Conservation (phyloP, 2,329 filamentous ascomycete genomes). For the Colletotrichum kahawae region DNA sequence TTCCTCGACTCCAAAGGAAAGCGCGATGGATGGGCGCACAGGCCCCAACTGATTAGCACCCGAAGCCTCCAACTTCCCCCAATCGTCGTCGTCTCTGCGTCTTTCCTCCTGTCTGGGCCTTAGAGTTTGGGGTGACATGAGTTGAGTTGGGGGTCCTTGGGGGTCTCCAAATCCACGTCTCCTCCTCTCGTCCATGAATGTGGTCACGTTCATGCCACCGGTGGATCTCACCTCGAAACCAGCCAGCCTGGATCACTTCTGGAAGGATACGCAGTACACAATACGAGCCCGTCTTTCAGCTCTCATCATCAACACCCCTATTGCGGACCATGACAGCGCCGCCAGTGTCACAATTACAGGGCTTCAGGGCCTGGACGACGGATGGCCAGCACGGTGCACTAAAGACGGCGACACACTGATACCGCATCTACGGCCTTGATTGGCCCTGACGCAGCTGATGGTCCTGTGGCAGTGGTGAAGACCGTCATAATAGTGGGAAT, state of each 20-base stretch:
- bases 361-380: not conserved
- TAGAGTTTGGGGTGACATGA: slow-evolving; percentile 17
- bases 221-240: not conserved
- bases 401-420: not conserved
- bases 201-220: not conserved
- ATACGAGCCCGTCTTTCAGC: not conserved
- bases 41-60: slow-evolving; percentile 17
- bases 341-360: not conserved
- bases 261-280: not conserved
- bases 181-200: not conserved
- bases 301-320: not conserved
- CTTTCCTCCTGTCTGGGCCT: not conserved
- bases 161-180: not conserved
- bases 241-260: not conserved
- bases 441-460: not conserved
- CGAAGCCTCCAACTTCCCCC: not conserved
- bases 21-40: slow-evolving; percentile 12
- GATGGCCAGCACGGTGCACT: not conserved
- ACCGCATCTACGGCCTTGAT: not conserved
- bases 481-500: slow-evolving; percentile 13
- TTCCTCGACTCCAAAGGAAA: not conserved
- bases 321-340: not conserved
- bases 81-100: not conserved
- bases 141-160: slow-evolving; percentile 7
- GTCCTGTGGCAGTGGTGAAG: not conserved